phyloP scores from a whole-genome alignment of 768 basidiomycete genomes.

The Mrakia gelida region DNA sequence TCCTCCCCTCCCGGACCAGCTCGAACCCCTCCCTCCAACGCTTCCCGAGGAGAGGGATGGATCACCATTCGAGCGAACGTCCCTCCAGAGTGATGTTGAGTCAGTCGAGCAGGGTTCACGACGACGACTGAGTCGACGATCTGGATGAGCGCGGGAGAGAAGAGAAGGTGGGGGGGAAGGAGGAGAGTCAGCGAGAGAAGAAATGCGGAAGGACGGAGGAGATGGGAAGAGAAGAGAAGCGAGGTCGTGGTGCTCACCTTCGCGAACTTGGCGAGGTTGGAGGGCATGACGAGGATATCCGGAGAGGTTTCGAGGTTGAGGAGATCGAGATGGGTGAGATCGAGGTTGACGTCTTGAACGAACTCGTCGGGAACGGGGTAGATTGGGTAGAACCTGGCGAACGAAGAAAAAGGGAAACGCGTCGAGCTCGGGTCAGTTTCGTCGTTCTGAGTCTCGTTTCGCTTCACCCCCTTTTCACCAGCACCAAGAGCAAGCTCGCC shows the following conservation, averaged over 20 bases:
- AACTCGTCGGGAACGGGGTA: slow-evolving; percentile 79
- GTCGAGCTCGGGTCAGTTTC: background rate
- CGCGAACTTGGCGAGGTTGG: slow-evolving; percentile 80
- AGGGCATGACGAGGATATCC: slow-evolving; percentile 81
- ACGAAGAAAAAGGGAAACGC: background rate
- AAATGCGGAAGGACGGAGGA: background rate
- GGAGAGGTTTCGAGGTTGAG: slow-evolving; percentile 57
- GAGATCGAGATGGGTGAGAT: slow-evolving; percentile 68
- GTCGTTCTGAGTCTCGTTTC: too few relatives aligned
- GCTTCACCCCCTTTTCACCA: too few relatives aligned
- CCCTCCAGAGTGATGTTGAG: slow-evolving; percentile 43
- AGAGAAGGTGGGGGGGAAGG: background rate
- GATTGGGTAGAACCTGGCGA: slow-evolving; percentile 80
- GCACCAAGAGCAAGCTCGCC: too few relatives aligned
- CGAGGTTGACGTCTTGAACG: slow-evolving; percentile 78
- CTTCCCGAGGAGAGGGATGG: slow-evolving; percentile 42
- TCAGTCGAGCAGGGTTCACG: slow-evolving; percentile 79
- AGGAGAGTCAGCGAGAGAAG: background rate
- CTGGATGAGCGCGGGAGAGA: slow-evolving; percentile 50
- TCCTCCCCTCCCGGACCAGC: slow-evolving; percentile 37
- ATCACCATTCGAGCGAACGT: slow-evolving; percentile 47
- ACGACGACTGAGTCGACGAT: slow-evolving; percentile 68
- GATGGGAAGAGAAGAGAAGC: background rate
- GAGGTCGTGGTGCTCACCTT: slow-evolving; percentile 58
- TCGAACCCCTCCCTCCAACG: slow-evolving; percentile 34